Evolutionary conservation across 305 asterid species (phyloP).

Genomic region (Euphrasia arctica): DNA sequence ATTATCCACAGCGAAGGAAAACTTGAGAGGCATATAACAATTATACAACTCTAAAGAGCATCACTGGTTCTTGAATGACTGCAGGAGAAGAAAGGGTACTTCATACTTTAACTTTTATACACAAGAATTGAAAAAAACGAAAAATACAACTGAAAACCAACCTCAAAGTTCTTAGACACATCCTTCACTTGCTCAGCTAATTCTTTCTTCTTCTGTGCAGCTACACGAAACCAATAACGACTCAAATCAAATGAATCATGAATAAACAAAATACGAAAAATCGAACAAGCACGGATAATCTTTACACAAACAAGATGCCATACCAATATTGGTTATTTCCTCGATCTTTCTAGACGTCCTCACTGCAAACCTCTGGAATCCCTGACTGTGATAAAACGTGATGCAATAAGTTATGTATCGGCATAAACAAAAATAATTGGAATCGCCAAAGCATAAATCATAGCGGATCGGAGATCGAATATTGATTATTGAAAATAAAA

Average conservation of each 20-base stretch:
- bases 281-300: not conserved
- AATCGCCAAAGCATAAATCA: too few relatives aligned
- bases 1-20: not conserved
- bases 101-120: not conserved
- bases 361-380: slow-evolving; percentile 83
- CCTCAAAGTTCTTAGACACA: slow-evolving; percentile 46
- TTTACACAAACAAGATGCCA: slow-evolving; percentile 29
- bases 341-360: slow-evolving; percentile 64
- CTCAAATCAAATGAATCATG: not conserved
- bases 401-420: not conserved
- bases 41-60: slow-evolving; percentile 1
- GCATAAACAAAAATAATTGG: not conserved
- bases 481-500: too few relatives aligned
- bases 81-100: slow-evolving; percentile 24
- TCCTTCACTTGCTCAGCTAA: slow-evolving; percentile 68
- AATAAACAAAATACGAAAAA: slow-evolving; percentile 11
- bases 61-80: slow-evolving; percentile 56
- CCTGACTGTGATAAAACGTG: slow-evolving; percentile 36
- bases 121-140: not conserved
- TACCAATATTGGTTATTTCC: slow-evolving; percentile 47
- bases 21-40: not conserved
- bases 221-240: slow-evolving; percentile 36
- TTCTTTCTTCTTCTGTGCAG: slow-evolving; percentile 64
- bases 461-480: not conserved
- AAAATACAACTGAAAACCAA: slow-evolving; percentile 15